These are phyloP conservation scores for Cladosporium sp. DNA, from an alignment of 2,329 filamentous ascomycete species.

Conservation along the genomic window DNA sequence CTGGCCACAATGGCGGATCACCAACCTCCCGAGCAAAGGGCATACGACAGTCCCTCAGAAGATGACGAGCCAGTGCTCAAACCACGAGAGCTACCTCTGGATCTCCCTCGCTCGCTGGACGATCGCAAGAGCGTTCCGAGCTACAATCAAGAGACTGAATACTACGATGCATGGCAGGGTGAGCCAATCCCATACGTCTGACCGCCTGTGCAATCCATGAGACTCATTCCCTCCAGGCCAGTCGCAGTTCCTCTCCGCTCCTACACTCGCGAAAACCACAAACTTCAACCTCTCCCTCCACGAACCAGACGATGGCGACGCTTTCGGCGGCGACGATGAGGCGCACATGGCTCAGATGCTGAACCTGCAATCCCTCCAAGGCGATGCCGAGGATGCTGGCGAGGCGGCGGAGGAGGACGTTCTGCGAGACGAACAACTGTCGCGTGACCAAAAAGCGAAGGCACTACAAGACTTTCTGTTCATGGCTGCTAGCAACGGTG, in stretches of 20 bases:
- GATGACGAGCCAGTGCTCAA: constrained; percentile 30
- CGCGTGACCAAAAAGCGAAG: constrained; percentile 75
- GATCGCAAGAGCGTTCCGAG: constrained; percentile 72
- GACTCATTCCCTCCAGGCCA: constrained; percentile 63
- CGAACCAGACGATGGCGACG: constrained; percentile 71
- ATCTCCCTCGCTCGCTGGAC: constrained; percentile 88
- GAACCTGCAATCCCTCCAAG: constrained; percentile 85
- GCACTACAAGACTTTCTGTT: constrained; percentile 85
- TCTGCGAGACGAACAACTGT: constrained; percentile 70
- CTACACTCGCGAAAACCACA: constrained; percentile 79
- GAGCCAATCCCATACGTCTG: constrained; percentile 42
- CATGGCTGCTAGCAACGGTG: constrained; percentile 96
- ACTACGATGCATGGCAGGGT: constrained; percentile 99
- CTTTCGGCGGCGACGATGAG: constrained; percentile 70
- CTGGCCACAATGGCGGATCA: constrained; percentile 17
- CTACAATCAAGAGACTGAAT: constrained; percentile 82
- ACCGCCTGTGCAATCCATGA: neutral
- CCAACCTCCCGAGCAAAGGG: constrained; percentile 6
- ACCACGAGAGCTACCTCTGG: constrained; percentile 66
- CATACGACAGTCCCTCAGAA: constrained; percentile 18
- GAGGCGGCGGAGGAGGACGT: constrained; percentile 81
- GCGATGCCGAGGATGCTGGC: constrained; percentile 63
- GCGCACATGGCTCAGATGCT: constrained; percentile 92
- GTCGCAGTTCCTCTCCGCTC: constrained; percentile 90
- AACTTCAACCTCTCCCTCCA: constrained; percentile 84